Percentiles rank a stretch among this genome's conserved stretches.
Evolutionary conservation across 2,329 filamentous ascomycete species (phyloP).

Genomic region (Fusarium sp.): DNA sequence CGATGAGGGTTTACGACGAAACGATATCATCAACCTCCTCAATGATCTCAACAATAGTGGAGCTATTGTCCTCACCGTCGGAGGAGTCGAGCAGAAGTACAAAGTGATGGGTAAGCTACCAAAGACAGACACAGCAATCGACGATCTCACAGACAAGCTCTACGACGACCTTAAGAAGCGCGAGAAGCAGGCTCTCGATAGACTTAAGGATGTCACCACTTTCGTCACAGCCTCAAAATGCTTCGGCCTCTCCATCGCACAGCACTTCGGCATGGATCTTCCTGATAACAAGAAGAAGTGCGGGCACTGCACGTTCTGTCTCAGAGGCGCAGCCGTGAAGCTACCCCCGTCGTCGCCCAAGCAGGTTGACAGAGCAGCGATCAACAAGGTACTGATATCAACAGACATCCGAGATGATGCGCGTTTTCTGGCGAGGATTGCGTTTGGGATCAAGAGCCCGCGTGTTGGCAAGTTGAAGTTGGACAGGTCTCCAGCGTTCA

Average conservation of each 20-base stretch:
- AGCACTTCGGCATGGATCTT: conserved; percentile 67
- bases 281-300: conserved; percentile 57
- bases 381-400: conserved; percentile 56
- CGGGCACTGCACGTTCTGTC: conserved; percentile 62
- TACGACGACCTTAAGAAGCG: conserved; percentile 61
- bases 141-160: conserved; percentile 57
- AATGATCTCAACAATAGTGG: conserved; percentile 63
- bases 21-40: conserved; percentile 63
- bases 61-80: conserved; percentile 61
- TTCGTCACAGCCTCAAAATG: conserved; percentile 64
- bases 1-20: conserved; percentile 50
- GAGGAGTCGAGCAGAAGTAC: conserved; percentile 65
- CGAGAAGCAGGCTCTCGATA: conserved; percentile 62
- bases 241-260: conserved; percentile 62
- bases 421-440: conserved; percentile 66
- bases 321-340: conserved; percentile 47
- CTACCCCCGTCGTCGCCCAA: conserved; percentile 53
- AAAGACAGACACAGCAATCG: conserved; percentile 51
- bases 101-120: conserved; percentile 61
- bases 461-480: conserved; percentile 61
- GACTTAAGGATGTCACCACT: conserved; percentile 61
- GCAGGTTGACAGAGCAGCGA: conserved; percentile 51
- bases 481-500: conserved; percentile 57
- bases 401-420: conserved; percentile 65
- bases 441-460: conserved; percentile 71